Conservation (phyloP, 2,329 filamentous ascomycete species). For the Diplodia corticola region DNA sequence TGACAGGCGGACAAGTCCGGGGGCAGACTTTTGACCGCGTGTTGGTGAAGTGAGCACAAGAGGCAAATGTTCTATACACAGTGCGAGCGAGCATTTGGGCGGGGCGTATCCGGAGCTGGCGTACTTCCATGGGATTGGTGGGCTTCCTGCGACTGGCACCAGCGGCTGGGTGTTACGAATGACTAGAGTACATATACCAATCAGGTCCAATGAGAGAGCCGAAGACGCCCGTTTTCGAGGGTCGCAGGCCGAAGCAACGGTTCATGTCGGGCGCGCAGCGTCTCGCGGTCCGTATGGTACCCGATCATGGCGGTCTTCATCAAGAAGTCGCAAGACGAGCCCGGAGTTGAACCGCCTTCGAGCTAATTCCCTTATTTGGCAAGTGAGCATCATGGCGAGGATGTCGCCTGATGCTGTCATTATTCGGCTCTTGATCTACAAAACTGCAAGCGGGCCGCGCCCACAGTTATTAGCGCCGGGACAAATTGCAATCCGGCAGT, state of each 20-base stretch:
- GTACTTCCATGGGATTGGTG: conserved; percentile 21
- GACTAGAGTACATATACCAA: conserved; percentile 18
- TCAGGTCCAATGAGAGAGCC: background rate
- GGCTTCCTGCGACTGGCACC: conserved; percentile 4
- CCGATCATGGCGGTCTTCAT: background rate
- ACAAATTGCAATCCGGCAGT: background rate
- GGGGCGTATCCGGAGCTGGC: conserved; percentile 22
- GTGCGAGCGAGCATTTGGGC: conserved; percentile 22
- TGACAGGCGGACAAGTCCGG: conserved; percentile 77
- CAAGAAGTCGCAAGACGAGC: background rate
- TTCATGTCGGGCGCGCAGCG: background rate
- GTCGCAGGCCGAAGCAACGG: background rate
- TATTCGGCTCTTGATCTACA: background rate
- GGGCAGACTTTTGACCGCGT: conserved; percentile 77
- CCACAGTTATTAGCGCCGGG: background rate
- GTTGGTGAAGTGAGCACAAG: conserved; percentile 8
- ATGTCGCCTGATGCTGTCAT: background rate
- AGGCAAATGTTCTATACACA: background rate
- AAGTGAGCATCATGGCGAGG: background rate
- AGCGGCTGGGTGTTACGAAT: background rate
- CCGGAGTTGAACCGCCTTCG: background rate
- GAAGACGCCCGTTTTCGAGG: background rate
- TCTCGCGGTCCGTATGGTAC: background rate
- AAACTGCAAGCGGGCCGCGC: background rate
- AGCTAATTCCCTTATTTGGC: conserved; percentile 4